Evolutionary conservation across 2,329 filamentous ascomycete genomes (phyloP).

Genomic region (Calonectria fujianensis): DNA sequence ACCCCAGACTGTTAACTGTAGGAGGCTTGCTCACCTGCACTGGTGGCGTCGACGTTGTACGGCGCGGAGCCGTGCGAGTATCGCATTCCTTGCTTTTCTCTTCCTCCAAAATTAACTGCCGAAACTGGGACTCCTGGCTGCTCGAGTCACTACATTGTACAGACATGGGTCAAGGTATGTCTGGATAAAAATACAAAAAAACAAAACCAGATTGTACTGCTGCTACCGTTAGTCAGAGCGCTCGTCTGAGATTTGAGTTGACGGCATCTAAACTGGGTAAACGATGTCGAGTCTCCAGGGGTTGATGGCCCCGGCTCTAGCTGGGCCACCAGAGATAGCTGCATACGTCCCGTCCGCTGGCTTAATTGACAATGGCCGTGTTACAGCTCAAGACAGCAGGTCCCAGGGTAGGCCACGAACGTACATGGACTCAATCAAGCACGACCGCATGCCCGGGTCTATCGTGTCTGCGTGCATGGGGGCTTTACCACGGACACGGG

Average conservation of each 20-base stretch:
- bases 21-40: neutral
- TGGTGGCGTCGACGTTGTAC: constrained; percentile 4
- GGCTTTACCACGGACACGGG: constrained; percentile 6
- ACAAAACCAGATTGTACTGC: neutral
- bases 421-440: constrained; percentile 3
- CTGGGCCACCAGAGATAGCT: neutral
- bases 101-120: constrained; percentile 7
- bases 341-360: constrained; percentile 9
- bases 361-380: neutral
- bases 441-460: constrained; percentile 12
- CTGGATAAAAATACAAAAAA: neutral
- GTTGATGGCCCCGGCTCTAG: constrained; percentile 9
- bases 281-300: neutral
- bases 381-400: constrained; percentile 19
- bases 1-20: neutral
- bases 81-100: constrained; percentile 2
- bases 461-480: neutral
- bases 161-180: neutral
- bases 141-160: constrained; percentile 8
- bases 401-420: neutral
- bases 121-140: neutral
- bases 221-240: neutral
- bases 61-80: neutral
- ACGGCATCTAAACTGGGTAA: constrained; percentile 3
- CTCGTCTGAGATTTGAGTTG: constrained; percentile 22